Evolutionary conservation across 1,139 yeast species (phyloP).

Genomic region (Geotrichum klebahnii): DNA sequence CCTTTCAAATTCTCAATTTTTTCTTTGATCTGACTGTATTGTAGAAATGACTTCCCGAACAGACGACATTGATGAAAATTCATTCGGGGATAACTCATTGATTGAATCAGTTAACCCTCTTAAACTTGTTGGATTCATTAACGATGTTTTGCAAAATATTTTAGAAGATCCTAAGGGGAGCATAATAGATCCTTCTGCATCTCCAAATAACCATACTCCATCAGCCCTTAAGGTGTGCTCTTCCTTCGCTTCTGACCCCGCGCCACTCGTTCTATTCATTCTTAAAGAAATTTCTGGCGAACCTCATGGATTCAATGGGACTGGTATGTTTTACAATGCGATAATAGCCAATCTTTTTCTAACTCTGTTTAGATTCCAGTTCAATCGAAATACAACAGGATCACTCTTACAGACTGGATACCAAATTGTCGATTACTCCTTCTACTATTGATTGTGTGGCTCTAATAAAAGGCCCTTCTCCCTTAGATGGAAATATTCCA

Average conservation of each 20-base stretch:
- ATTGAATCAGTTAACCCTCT: constrained; percentile 21
- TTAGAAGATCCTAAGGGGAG: constrained; percentile 21
- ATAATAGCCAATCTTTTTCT: neutral
- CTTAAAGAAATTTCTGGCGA: constrained; percentile 10
- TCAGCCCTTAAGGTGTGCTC: constrained; percentile 20
- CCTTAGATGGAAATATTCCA: constrained; percentile 32
- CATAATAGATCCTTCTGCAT: constrained; percentile 10
- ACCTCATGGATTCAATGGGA: neutral
- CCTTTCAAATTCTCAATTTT: neutral
- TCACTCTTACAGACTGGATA: constrained; percentile 20
- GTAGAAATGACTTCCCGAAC: constrained; percentile 14
- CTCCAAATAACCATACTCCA: neutral
- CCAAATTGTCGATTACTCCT: constrained; percentile 18
- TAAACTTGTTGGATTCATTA: constrained; percentile 19
- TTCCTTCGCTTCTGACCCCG: constrained; percentile 19
- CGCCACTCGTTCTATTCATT: constrained; percentile 21
- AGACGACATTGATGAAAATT: constrained; percentile 6
- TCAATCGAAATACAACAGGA: constrained; percentile 1
- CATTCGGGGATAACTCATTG: constrained; percentile 5
- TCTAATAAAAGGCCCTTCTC: constrained; percentile 47
- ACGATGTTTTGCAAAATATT: constrained; percentile 17
- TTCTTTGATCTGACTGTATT: constrained; percentile 5
- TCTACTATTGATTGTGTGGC: constrained; percentile 36
- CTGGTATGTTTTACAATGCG: constrained; percentile 4
- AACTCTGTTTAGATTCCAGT: neutral